A percentile compares a stretch with the other conserved stretches of the same genome.
phyloP scores from a whole-genome alignment of 1,284 basidiomycete genomes.

The Ceratobasidium sp. region DNA sequence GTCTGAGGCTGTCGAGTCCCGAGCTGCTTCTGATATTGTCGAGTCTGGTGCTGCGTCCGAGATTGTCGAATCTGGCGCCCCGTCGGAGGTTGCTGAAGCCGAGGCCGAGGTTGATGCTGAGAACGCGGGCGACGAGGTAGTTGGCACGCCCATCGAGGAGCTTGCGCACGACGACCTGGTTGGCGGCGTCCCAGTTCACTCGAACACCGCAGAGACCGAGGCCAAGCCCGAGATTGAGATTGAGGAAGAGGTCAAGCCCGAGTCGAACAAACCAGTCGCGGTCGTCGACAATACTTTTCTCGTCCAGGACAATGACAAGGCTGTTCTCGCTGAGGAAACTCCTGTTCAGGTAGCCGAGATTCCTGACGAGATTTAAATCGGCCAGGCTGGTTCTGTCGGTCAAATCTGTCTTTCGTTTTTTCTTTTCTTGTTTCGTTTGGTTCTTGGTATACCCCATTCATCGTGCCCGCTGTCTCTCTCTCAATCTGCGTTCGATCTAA shows the following conservation, averaged over 20 bases:
- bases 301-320: not conserved
- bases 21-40: not conserved
- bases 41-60: not conserved
- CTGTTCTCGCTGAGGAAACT: not conserved
- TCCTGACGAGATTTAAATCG: constrained; percentile 9
- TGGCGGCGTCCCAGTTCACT: constrained; percentile 7
- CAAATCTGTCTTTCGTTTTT: constrained; percentile 2
- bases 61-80: not conserved
- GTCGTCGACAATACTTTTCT: not conserved
- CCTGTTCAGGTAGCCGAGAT: not conserved
- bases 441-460: not conserved
- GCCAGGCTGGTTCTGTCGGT: not conserved
- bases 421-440: not conserved
- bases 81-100: not conserved
- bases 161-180: constrained; percentile 17
- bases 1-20: not conserved
- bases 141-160: constrained; percentile 33
- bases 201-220: constrained; percentile 5
- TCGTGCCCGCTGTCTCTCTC: not conserved
- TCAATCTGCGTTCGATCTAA: not conserved
- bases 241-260: not conserved
- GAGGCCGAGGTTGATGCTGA: constrained; percentile 3
- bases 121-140: not conserved
- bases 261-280: not conserved
- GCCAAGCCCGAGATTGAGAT: constrained; percentile 24